Evolutionary conservation across 2,329 filamentous ascomycete species (phyloP).

Genomic region (Cladophialophora bantiana): DNA sequence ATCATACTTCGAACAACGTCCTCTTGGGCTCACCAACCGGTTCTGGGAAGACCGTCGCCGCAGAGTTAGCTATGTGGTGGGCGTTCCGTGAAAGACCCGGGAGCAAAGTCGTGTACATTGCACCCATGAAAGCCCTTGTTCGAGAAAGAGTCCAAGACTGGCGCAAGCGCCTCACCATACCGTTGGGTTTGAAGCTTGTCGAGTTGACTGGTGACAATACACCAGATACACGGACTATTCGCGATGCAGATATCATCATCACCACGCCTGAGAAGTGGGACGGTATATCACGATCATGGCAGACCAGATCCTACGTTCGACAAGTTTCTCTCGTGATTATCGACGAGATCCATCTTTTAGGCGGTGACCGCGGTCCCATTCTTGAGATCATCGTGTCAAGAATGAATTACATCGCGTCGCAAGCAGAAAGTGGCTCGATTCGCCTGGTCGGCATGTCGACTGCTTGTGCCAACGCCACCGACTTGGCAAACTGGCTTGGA

Average conservation of each 20-base stretch:
- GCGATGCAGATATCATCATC: conserved; percentile 95
- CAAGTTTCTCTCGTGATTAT: conserved; percentile 97
- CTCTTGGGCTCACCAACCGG: conserved; percentile 94
- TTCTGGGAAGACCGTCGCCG: conserved; percentile 96
- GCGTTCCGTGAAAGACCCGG: conserved; percentile 93
- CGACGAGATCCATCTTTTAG: conserved; percentile 97
- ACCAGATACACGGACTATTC: conserved; percentile 92
- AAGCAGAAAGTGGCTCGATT: conserved; percentile 89
- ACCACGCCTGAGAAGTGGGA: conserved; percentile 99
- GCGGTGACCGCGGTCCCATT: conserved; percentile 94
- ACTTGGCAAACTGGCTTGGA: conserved; percentile 94
- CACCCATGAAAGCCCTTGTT: conserved; percentile 98
- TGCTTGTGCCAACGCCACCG: conserved; percentile 92
- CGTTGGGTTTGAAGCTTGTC: conserved; percentile 87
- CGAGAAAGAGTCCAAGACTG: conserved; percentile 96
- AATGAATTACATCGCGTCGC: conserved; percentile 99
- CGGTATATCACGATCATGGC: conserved; percentile 98
- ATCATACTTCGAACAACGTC: conserved; percentile 90
- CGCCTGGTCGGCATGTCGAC: conserved; percentile 98
- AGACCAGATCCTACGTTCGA: conserved; percentile 93
- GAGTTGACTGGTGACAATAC: conserved; percentile 98
- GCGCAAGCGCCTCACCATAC: conserved; percentile 78
- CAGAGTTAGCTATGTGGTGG: conserved; percentile 99
- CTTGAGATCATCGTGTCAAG: conserved; percentile 90
- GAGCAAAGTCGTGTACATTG: conserved; percentile 98